phyloP scores from a whole-genome alignment of 768 basidiomycete species.

The Albatrellus ellisii region DNA sequence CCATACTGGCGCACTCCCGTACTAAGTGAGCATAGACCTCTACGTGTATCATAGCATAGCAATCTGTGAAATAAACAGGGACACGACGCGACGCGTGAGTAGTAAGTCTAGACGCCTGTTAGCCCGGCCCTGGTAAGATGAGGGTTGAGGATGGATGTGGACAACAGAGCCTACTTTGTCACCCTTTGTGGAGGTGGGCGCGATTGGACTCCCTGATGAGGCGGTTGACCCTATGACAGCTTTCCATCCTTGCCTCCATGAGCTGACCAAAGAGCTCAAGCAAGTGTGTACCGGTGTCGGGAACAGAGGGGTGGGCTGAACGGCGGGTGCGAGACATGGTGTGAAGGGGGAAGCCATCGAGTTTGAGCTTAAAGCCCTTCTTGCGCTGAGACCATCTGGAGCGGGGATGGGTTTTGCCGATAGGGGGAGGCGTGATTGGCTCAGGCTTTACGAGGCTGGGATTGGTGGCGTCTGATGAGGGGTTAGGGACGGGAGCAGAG shows the following conservation, averaged over 20 bases:
- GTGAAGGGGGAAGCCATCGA: conserved; percentile 28
- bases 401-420: conserved; percentile 14
- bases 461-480: conserved; percentile 13
- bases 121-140: too few relatives aligned
- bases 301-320: conserved; percentile 10
- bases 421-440: conserved; percentile 15
- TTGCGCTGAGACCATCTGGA: conserved; percentile 48
- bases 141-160: background rate
- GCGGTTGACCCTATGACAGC: conserved; percentile 51
- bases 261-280: conserved; percentile 59
- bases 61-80: too few relatives aligned
- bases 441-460: conserved; percentile 20
- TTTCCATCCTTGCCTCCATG: conserved; percentile 65
- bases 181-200: conserved; percentile 15
- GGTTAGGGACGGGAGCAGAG: conserved; percentile 7
- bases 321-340: conserved; percentile 20
- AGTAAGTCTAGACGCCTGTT: too few relatives aligned
- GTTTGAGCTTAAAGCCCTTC: conserved; percentile 39
- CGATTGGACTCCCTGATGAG: conserved; percentile 37
- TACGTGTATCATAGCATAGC: too few relatives aligned
- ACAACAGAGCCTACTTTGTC: background rate
- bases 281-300: conserved; percentile 36
- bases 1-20: too few relatives aligned
- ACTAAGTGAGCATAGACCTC: too few relatives aligned
- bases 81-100: too few relatives aligned